A percentile compares a stretch with the other conserved stretches of the same genome.
Conservation (phyloP, 2,329 filamentous ascomycete genomes). For the Sclerotinia trifoliorum region DNA sequence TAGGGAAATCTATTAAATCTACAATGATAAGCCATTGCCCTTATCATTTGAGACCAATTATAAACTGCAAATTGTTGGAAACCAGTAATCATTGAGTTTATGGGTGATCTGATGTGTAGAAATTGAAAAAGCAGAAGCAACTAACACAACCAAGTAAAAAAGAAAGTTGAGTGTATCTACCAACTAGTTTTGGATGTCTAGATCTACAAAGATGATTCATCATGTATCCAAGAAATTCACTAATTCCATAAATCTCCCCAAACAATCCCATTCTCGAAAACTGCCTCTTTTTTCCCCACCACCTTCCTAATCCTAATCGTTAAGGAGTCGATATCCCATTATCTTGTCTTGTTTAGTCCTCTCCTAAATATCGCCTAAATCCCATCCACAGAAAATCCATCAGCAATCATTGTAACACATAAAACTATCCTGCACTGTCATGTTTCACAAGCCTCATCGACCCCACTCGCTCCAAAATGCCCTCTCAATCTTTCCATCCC, state of each 20-base stretch:
- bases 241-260: neutral
- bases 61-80: no score
- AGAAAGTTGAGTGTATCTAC: neutral
- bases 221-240: neutral
- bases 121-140: neutral
- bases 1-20: neutral
- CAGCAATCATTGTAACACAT: neutral
- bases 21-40: neutral
- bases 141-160: neutral
- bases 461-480: neutral
- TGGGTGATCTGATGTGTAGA: neutral
- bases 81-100: no score
- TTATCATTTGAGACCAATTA: neutral
- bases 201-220: neutral
- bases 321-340: neutral
- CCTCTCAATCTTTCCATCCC: neutral
- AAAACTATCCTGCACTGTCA: neutral
- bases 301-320: neutral
- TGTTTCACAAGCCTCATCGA: neutral
- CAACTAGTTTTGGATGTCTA: neutral
- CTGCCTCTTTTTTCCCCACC: neutral
- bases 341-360: neutral
- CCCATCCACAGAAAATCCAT: neutral
- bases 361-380: neutral
- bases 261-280: neutral